Conservation (phyloP, 805 yeast species). For the Komagataella pseudopastoris region DNA sequence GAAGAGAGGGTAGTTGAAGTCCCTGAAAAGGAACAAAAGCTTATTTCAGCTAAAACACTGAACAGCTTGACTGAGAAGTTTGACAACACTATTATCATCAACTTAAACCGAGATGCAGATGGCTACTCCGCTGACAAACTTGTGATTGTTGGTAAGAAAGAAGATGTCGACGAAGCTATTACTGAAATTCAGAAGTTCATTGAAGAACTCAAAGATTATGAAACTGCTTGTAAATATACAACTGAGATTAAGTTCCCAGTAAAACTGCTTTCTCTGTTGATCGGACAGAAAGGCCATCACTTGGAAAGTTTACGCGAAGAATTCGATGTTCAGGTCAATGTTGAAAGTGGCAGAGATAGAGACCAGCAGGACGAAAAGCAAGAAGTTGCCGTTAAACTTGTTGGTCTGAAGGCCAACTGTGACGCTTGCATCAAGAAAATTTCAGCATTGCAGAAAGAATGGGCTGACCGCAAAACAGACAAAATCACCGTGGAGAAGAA, state of each 20-base stretch:
- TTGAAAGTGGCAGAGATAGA: slow-evolving; percentile 38
- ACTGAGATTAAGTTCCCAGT: slow-evolving; percentile 50
- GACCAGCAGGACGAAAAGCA: slow-evolving; percentile 10
- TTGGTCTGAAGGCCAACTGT: slow-evolving; percentile 71
- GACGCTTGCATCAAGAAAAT: slow-evolving; percentile 57
- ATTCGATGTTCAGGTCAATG: slow-evolving; percentile 65
- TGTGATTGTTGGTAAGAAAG: slow-evolving; percentile 54
- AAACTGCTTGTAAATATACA: slow-evolving; percentile 23
- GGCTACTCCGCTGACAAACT: slow-evolving; percentile 35
- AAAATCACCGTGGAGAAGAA: slow-evolving; percentile 60
- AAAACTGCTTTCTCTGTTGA: slow-evolving; percentile 57
- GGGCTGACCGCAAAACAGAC: slow-evolving; percentile 70
- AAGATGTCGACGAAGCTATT: slow-evolving; percentile 42
- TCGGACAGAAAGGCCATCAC: slow-evolving; percentile 81
- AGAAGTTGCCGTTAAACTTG: slow-evolving; percentile 39
- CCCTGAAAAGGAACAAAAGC: slow-evolving; percentile 40
- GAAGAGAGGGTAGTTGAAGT: slow-evolving; percentile 36
- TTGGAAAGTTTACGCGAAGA: slow-evolving; percentile 57
- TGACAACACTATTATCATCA: slow-evolving; percentile 25
- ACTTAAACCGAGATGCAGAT: slow-evolving; percentile 29
- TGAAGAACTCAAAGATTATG: slow-evolving; percentile 28
- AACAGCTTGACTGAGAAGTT: slow-evolving; percentile 10
- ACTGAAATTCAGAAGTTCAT: slow-evolving; percentile 39
- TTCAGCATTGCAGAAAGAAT: slow-evolving; percentile 44
- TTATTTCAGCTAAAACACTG: slow-evolving; percentile 15